Evolutionary conservation across 148 eudicot genomes (phyloP).

Genomic region (Diospyros kaki): DNA sequence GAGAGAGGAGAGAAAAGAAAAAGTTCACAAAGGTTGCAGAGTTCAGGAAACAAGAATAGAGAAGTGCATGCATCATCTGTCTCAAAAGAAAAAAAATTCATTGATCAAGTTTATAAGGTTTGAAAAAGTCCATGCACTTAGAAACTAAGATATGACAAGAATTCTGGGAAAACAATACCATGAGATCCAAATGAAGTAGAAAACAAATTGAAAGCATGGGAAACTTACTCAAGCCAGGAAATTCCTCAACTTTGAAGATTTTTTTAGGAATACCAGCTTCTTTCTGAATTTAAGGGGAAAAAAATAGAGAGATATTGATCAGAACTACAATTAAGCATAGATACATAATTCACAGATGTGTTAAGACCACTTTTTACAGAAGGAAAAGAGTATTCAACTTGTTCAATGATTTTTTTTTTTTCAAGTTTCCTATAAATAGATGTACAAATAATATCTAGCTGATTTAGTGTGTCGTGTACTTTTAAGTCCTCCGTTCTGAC

Average conservation of each 20-base stretch:
- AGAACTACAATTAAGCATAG: background rate
- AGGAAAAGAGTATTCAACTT: background rate
- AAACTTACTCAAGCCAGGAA: slow-evolving; percentile 87
- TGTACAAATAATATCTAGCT: background rate
- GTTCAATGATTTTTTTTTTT: no score
- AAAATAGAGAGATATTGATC: slow-evolving; percentile 13
- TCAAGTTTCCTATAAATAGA: background rate
- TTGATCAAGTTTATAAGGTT: background rate
- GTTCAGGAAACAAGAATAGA: background rate
- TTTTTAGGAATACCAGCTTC: slow-evolving; percentile 78
- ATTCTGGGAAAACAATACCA: background rate
- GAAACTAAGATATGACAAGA: background rate
- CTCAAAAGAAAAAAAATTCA: background rate
- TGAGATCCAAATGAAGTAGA: background rate
- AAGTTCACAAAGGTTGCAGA: background rate
- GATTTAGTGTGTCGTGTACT: no score
- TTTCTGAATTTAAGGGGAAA: slow-evolving; percentile 35
- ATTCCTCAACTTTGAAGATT: slow-evolving; percentile 75
- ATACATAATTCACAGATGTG: background rate
- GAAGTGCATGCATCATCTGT: background rate
- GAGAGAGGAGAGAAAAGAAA: no score
- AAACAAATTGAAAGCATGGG: slow-evolving; percentile 1
- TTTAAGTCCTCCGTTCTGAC: background rate
- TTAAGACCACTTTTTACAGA: background rate
- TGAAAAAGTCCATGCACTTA: slow-evolving; percentile 1